phyloP scores from a whole-genome alignment of 257 asterid species.

The Gentiana straminea region DNA sequence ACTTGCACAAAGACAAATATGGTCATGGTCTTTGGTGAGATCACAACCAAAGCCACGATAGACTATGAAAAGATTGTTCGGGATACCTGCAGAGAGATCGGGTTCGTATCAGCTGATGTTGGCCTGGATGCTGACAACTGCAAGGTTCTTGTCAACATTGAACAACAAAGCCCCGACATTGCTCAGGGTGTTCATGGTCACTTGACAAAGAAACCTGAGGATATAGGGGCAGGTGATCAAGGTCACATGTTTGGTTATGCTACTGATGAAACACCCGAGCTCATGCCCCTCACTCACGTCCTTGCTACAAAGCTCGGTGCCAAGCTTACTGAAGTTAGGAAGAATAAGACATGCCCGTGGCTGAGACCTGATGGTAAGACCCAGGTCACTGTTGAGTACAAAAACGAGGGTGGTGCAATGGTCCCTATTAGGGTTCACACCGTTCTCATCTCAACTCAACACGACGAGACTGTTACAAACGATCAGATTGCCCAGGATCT shows the following conservation, averaged over 20 bases:
- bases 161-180: constrained; percentile 90
- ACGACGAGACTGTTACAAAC: constrained; percentile 76
- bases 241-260: constrained; percentile 95
- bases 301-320: constrained; percentile 92
- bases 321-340: constrained; percentile 83
- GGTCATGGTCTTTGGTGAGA: constrained; percentile 98
- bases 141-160: constrained; percentile 89
- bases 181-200: constrained; percentile 96
- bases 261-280: constrained; percentile 86
- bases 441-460: constrained; percentile 84
- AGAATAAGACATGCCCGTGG: constrained; percentile 84
- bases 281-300: constrained; percentile 90
- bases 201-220: constrained; percentile 86
- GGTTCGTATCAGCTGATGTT: constrained; percentile 70
- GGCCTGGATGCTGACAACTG: constrained; percentile 93
- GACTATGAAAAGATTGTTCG: constrained; percentile 80
- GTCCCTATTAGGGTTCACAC: constrained; percentile 84
- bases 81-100: constrained; percentile 75
- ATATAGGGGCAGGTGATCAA: constrained; percentile 93
- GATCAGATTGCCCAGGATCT: constrained; percentile 61
- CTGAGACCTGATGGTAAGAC: constrained; percentile 89
- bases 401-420: constrained; percentile 72
- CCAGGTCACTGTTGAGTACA: constrained; percentile 84
- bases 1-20: constrained; percentile 85
- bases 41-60: constrained; percentile 71